phyloP scores from a whole-genome alignment of 176 grass and related monocot genomes.

The Musa schizocarpa region DNA sequence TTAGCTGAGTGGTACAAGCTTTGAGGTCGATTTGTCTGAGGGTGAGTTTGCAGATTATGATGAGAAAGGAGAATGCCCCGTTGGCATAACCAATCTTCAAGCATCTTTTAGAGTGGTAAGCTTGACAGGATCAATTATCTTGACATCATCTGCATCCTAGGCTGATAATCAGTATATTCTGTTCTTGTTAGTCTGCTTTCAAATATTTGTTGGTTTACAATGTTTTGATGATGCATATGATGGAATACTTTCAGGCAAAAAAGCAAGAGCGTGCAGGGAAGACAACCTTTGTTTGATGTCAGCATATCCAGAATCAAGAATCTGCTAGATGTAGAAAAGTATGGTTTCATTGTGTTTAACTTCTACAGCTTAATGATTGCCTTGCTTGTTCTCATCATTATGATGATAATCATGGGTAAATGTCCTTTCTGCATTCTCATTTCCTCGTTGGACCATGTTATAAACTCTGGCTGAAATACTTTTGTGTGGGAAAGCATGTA shows the following conservation, averaged over 20 bases:
- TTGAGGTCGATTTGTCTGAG: conserved; percentile 77
- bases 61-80: conserved; percentile 74
- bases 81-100: conserved; percentile 55
- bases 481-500: not conserved
- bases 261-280: conserved; percentile 18
- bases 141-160: not conserved
- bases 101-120: conserved; percentile 80
- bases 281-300: conserved; percentile 20
- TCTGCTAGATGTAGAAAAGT: not conserved
- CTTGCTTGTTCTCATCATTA: not conserved
- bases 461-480: not conserved
- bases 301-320: not conserved
- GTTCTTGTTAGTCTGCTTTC: not conserved
- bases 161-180: not conserved
- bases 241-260: conserved; percentile 26
- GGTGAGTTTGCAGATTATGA: conserved; percentile 86
- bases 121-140: not conserved
- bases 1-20: conserved; percentile 48
- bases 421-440: not conserved
- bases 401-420: not conserved
- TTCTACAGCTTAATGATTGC: not conserved
- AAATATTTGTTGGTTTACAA: too few species aligned
- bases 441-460: not conserved
- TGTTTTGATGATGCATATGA: not conserved
- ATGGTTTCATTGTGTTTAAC: not conserved